A percentile compares a stretch with the other conserved stretches of the same genome.
Evolutionary conservation across 768 basidiomycete species (phyloP).

Genomic region (Favolaschia claudopus): DNA sequence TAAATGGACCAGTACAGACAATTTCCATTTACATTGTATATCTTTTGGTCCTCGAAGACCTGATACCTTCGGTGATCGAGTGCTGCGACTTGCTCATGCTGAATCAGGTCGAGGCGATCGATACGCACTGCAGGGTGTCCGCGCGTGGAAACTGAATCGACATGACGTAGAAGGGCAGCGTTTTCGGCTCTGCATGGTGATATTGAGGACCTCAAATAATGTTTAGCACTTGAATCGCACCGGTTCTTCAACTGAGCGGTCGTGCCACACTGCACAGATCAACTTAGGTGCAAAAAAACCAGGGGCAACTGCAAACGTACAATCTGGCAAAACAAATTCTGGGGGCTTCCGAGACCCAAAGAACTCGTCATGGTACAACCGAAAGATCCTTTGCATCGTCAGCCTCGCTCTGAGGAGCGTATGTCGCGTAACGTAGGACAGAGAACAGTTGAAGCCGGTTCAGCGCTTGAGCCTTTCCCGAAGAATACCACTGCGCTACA

Average conservation of each 20-base stretch:
- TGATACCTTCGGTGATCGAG: slow-evolving; percentile 83
- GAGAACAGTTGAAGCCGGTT: too few relatives aligned
- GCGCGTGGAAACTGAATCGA: slow-evolving; percentile 84
- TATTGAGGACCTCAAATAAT: background rate
- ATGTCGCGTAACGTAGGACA: too few relatives aligned
- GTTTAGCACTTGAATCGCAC: background rate
- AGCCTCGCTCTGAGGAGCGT: background rate
- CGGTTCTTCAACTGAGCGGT: slow-evolving; percentile 24
- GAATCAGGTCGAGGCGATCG: slow-evolving; percentile 88
- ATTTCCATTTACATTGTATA: slow-evolving; percentile 84
- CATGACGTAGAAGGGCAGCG: slow-evolving; percentile 84
- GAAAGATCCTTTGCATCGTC: background rate
- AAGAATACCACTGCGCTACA: slow-evolving; percentile 92
- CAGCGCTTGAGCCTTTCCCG: slow-evolving; percentile 87
- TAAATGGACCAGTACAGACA: slow-evolving; percentile 70
- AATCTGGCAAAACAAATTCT: slow-evolving; percentile 73
- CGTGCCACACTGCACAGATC: slow-evolving; percentile 10
- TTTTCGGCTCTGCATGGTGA: slow-evolving; percentile 65
- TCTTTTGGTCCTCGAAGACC: slow-evolving; percentile 56
- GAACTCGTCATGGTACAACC: slow-evolving; percentile 77
- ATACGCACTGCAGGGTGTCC: slow-evolving; percentile 87
- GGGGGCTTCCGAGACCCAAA: slow-evolving; percentile 77
- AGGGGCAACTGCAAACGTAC: slow-evolving; percentile 49
- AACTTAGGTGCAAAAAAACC: background rate
- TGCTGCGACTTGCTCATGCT: slow-evolving; percentile 81